Conservation (phyloP, 2,329 filamentous ascomycete genomes). For the Fusarium chlamydosporum region DNA sequence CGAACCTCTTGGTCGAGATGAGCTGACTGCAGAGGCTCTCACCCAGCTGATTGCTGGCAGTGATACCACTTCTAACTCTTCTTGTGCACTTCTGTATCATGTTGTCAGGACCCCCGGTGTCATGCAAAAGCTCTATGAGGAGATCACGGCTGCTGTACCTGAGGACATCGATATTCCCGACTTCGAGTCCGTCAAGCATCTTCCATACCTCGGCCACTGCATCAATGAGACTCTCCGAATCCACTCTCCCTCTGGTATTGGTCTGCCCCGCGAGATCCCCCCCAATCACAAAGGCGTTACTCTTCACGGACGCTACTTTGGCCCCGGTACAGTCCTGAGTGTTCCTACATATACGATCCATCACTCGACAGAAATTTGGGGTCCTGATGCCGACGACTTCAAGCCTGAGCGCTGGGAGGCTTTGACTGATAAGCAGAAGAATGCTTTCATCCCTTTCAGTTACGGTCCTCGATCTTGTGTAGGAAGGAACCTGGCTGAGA, state of each 20-base stretch:
- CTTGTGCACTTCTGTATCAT: conserved; percentile 87
- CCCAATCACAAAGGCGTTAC: conserved; percentile 72
- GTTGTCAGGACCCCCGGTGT: conserved; percentile 78
- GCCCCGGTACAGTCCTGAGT: conserved; percentile 80
- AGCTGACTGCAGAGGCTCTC: conserved; percentile 88
- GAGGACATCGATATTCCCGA: conserved; percentile 73
- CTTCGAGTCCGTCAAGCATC: conserved; percentile 79
- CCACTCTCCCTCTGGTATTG: conserved; percentile 88
- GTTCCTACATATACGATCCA: conserved; percentile 89
- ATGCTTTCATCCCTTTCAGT: conserved; percentile 82
- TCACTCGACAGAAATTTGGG: conserved; percentile 81
- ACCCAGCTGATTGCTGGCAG: conserved; percentile 88
- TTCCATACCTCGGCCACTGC: conserved; percentile 81
- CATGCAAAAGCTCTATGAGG: conserved; percentile 76
- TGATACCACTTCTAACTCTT: conserved; percentile 84
- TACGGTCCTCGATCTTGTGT: conserved; percentile 79
- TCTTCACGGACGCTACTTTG: conserved; percentile 78
- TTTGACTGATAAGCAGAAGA: conserved; percentile 76
- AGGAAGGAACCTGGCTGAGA: conserved; percentile 86
- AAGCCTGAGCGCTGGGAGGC: conserved; percentile 79
- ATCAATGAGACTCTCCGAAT: conserved; percentile 89
- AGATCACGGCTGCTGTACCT: conserved; percentile 79
- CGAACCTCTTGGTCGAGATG: conserved; percentile 79
- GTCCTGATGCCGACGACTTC: conserved; percentile 78
- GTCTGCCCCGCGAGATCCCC: conserved; percentile 83